A percentile compares a stretch with the other conserved stretches of the same genome.
These are phyloP conservation scores for Paxillus involutus DNA, from an alignment of 768 basidiomycete genomes.

Conservation along the genomic window DNA sequence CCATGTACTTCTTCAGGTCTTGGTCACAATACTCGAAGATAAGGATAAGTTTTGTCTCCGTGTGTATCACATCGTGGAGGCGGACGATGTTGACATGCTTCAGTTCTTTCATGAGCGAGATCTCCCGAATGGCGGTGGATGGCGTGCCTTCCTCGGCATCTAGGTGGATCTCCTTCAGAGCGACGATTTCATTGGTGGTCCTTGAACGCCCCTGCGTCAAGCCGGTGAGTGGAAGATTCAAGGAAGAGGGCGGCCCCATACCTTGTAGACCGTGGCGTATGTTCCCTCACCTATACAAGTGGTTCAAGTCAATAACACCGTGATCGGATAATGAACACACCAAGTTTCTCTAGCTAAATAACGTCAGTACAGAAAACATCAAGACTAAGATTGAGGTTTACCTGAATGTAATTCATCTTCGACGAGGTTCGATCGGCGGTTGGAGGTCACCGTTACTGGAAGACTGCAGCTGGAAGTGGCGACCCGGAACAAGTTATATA, in stretches of 20 bases:
- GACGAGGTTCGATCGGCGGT: not conserved
- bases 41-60: slow-evolving; percentile 95
- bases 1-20: slow-evolving; percentile 99
- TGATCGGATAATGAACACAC: slow-evolving; percentile 28
- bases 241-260: slow-evolving; percentile 28
- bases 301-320: slow-evolving; percentile 4
- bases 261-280: slow-evolving; percentile 98
- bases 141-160: slow-evolving; percentile 99
- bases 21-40: slow-evolving; percentile 99
- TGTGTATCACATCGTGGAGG: slow-evolving; percentile 98
- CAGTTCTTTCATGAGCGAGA: slow-evolving; percentile 98
- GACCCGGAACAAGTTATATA: slow-evolving; percentile 5
- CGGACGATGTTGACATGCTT: slow-evolving; percentile 99
- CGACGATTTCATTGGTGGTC: slow-evolving; percentile 98
- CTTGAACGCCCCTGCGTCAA: slow-evolving; percentile 79
- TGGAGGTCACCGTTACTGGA: not conserved
- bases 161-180: slow-evolving; percentile 97
- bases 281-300: slow-evolving; percentile 73
- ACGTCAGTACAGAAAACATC: slow-evolving; percentile 5
- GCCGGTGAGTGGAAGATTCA: not conserved
- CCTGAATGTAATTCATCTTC: slow-evolving; percentile 60
- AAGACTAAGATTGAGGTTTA: slow-evolving; percentile 22
- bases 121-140: slow-evolving; percentile 97
- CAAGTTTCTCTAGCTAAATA: slow-evolving; percentile 86
- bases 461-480: not conserved